Base-by-base conservation (phyloP, 2,329 filamentous ascomycete species). In the Xylaria sp. region DNA sequence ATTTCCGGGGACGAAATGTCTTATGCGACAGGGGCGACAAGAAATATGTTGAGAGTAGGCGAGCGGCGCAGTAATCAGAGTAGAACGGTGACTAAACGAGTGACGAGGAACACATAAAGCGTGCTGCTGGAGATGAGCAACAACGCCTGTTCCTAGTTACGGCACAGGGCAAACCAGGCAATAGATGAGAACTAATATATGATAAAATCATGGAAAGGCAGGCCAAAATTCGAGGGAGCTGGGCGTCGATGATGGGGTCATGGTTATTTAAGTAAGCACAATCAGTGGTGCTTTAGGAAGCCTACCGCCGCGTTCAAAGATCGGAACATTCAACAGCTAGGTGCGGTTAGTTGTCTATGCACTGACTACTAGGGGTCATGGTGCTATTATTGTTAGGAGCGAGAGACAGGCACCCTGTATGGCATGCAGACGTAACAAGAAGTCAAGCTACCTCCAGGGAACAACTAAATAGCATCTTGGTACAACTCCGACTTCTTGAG, bases 381-480 rank as follows among this genome's bases (percentile, higher is more conserved):
- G 11, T 17, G n/a, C 28, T 15, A 15, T 4, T 35, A 57, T 42
- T 21, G 17, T 15, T 25, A 50, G 17, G 50, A 47, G 51, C 35
- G 37, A 17, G 14, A 42, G 45, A 60, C 50, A 23, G 23, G 45
- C 7, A 33, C 14, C 14, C 15, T 33, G 33, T 17, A 25, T 2
- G 35, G 21, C 47, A 52, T 38, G 28, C 14, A 43, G 52, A 42
- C 17, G 33, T 45, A 57, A 23, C n/a, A 42, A 31, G 31, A 63
- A 19, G 56, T 63, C 57, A 47, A 60, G 21, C 33, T 60, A 63
- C 61, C 31, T 56, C 2, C 15, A 42, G 31, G 33, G 38, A 52
- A 31, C 23, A 52, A 58, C 21, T 19, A 25, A 38, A 23, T 8
- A 21, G 45, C 55, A 54, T 45, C 49, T 23, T 35, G 52, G 45